Evolutionary conservation across 805 yeast genomes (phyloP).

Genomic region (Saccharomycopsis microspora): DNA sequence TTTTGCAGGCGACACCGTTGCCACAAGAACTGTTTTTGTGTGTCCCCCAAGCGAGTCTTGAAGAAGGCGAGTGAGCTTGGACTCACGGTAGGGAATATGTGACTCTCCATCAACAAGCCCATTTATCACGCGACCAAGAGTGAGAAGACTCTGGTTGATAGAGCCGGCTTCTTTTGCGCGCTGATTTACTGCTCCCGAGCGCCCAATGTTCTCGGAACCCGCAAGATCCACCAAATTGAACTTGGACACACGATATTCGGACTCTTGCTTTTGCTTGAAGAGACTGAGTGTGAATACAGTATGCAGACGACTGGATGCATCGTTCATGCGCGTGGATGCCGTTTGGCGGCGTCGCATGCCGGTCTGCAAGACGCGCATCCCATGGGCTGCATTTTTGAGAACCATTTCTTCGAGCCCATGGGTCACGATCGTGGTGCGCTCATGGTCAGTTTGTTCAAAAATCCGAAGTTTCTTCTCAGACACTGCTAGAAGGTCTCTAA

Average conservation of each 20-base stretch:
- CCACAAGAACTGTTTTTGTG: constrained; percentile 78
- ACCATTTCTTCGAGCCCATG: constrained; percentile 57
- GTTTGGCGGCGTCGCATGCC: constrained; percentile 55
- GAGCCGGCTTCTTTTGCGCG: constrained; percentile 92
- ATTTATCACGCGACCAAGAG: constrained; percentile 84
- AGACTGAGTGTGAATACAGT: constrained; percentile 60
- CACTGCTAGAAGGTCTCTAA: constrained; percentile 51
- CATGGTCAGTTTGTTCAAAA: constrained; percentile 27
- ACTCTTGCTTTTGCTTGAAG: constrained; percentile 27
- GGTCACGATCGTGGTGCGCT: constrained; percentile 23
- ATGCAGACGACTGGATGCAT: constrained; percentile 64
- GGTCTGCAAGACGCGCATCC: constrained; percentile 39
- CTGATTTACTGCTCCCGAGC: constrained; percentile 79
- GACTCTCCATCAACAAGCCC: constrained; percentile 47
- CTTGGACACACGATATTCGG: constrained; percentile 41
- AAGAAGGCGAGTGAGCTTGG: constrained; percentile 60
- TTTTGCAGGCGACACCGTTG: constrained; percentile 78
- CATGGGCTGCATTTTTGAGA: constrained; percentile 43
- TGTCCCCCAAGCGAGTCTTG: constrained; percentile 83
- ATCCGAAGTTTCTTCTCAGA: constrained; percentile 38
- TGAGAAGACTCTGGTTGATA: constrained; percentile 77
- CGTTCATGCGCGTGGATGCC: constrained; percentile 66
- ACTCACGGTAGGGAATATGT: constrained; percentile 81
- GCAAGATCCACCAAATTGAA: constrained; percentile 87
- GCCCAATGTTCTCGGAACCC: constrained; percentile 81